phyloP scores from a whole-genome alignment of 495 filamentous ascomycete species.

The Peziza echinospora region DNA sequence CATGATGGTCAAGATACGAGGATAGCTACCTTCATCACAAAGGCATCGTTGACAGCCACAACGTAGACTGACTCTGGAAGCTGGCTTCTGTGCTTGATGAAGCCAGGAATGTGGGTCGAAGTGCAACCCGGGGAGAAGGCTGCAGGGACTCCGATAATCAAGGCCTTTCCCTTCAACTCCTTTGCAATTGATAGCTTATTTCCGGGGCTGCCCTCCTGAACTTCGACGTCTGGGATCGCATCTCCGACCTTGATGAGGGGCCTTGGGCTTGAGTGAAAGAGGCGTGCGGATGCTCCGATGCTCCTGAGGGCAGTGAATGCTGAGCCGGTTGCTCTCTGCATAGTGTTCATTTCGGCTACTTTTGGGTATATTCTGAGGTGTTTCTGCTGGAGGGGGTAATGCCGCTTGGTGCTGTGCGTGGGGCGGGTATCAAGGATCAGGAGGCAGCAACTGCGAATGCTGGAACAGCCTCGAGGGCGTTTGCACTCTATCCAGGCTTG shows the following conservation, averaged over 20 bases:
- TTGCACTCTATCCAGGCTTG: too few relatives aligned
- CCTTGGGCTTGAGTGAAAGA: not conserved
- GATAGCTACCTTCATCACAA: constrained; percentile 44
- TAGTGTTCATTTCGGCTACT: too few relatives aligned
- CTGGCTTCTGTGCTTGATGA: constrained; percentile 53
- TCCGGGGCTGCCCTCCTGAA: constrained; percentile 42
- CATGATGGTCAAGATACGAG: not conserved
- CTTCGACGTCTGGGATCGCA: constrained; percentile 35
- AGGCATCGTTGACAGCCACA: constrained; percentile 82
- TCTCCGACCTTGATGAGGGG: constrained; percentile 35
- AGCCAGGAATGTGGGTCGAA: constrained; percentile 56
- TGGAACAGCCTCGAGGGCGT: too few relatives aligned
- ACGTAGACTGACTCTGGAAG: constrained; percentile 56
- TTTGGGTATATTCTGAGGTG: too few relatives aligned
- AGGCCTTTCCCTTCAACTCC: constrained; percentile 42
- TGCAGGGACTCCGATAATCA: constrained; percentile 79
- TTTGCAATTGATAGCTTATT: constrained; percentile 72
- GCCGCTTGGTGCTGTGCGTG: too few relatives aligned
- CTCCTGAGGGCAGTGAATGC: too few relatives aligned
- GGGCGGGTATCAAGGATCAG: too few relatives aligned
- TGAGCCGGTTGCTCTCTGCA: too few relatives aligned
- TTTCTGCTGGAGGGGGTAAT: too few relatives aligned
- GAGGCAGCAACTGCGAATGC: too few relatives aligned
- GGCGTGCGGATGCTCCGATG: too few relatives aligned
- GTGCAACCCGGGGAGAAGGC: constrained; percentile 45